Evolutionary conservation across 1,139 yeast species (phyloP).

Genomic region (Taphrina deformans): DNA sequence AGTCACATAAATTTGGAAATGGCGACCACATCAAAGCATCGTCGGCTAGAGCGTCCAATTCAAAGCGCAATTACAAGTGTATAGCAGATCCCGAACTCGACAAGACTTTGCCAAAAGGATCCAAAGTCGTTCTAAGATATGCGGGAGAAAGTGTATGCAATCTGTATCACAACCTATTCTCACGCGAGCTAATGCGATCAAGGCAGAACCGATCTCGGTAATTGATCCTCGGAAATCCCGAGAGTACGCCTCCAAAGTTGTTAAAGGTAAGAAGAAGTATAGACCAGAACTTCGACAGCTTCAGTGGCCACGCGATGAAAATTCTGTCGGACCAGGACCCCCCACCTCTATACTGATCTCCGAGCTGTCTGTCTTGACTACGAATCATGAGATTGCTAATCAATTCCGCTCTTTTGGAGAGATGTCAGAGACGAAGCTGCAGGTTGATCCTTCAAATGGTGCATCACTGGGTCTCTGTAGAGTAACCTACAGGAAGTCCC

Average conservation of each 20-base stretch:
- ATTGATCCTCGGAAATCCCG: slow-evolving; percentile 25
- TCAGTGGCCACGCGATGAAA: slow-evolving; percentile 52
- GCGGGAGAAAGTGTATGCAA: slow-evolving; percentile 33
- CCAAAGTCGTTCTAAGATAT: slow-evolving; percentile 31
- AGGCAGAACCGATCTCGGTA: neutral
- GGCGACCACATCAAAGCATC: neutral
- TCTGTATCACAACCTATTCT: neutral
- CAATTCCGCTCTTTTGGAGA: slow-evolving; percentile 67
- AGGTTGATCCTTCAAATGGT: slow-evolving; percentile 73
- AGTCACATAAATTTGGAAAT: neutral
- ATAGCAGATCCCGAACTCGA: slow-evolving; percentile 37
- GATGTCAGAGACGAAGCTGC: slow-evolving; percentile 56
- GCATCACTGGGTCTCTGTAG: slow-evolving; percentile 76
- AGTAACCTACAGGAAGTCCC: slow-evolving; percentile 61
- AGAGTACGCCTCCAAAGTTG: slow-evolving; percentile 22
- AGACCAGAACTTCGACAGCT: slow-evolving; percentile 18
- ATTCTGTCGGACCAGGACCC: slow-evolving; percentile 77
- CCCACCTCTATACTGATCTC: slow-evolving; percentile 68
- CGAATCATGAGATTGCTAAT: slow-evolving; percentile 52
- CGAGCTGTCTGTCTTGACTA: slow-evolving; percentile 57
- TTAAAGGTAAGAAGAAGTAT: slow-evolving; percentile 16
- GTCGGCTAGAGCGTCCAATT: neutral
- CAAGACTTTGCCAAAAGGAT: slow-evolving; percentile 10
- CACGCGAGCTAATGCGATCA: neutral
- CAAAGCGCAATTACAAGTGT: slow-evolving; percentile 31